These are phyloP conservation scores for Flaveria brownii DNA, from an alignment of 129 eudicot species.

Conservation along the genomic window DNA sequence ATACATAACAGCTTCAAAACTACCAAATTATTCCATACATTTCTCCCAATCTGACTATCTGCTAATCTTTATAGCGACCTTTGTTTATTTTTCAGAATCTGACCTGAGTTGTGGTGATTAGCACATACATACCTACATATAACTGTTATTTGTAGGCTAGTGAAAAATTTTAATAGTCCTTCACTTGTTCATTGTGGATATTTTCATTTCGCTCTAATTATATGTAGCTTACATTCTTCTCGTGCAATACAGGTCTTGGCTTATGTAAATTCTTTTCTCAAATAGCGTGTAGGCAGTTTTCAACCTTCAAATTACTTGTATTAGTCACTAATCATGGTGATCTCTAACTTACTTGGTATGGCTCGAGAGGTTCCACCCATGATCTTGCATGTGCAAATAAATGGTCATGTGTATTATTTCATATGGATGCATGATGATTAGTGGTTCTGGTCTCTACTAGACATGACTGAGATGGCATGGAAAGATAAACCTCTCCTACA, in stretches of 20 bases:
- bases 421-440: conserved; percentile 17
- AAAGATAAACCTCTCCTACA: not conserved
- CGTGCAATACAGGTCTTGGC: too few relatives aligned
- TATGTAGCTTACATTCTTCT: not conserved
- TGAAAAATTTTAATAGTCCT: not conserved
- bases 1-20: not conserved
- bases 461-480: not conserved
- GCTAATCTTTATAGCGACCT: conserved; percentile 11
- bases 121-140: not conserved
- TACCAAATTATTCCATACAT: not conserved
- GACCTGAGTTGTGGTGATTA: not conserved
- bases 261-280: not conserved
- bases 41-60: not conserved
- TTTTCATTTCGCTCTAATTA: not conserved
- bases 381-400: not conserved
- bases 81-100: not conserved
- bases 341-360: conserved; percentile 74
- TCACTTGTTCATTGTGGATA: conserved; percentile 15
- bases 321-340: not conserved
- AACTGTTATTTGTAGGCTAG: not conserved
- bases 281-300: not conserved
- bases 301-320: not conserved
- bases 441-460: not conserved
- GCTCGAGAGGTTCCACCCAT: conserved; percentile 56
- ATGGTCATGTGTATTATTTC: not conserved